phyloP scores from a whole-genome alignment of 345 rosid species.

The Adansonia digitata region DNA sequence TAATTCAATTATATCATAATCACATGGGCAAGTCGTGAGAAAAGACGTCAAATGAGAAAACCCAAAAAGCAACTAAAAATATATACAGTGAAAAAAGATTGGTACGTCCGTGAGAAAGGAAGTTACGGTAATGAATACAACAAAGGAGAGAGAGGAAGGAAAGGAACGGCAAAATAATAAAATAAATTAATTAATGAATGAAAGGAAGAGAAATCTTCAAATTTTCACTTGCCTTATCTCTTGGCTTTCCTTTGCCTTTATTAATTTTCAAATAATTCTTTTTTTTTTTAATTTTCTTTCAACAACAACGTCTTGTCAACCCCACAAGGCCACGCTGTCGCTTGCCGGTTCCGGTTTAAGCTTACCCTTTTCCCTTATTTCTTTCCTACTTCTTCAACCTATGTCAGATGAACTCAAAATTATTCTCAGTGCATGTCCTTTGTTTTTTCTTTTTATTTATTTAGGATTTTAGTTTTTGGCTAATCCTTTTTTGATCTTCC shows the following conservation, averaged over 20 bases:
- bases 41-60: slow-evolving; percentile 4
- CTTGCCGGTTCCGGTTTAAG: slow-evolving; percentile 33
- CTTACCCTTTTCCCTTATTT: slow-evolving; percentile 1
- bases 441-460: slow-evolving; percentile 11
- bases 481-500: slow-evolving; percentile 16
- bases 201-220: slow-evolving; percentile 9
- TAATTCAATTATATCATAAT: no score
- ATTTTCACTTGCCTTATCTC: slow-evolving; percentile 37
- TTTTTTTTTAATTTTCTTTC: slow-evolving; percentile 24
- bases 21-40: no score
- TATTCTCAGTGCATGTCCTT: not conserved
- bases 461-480: slow-evolving; percentile 1
- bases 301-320: slow-evolving; percentile 60
- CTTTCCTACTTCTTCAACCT: slow-evolving; percentile 17
- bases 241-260: slow-evolving; percentile 32
- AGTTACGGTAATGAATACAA: no score
- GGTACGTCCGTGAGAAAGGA: no score
- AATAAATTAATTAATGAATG: not conserved
- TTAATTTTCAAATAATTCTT: slow-evolving; percentile 33
- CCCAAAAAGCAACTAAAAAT: slow-evolving; percentile 7
- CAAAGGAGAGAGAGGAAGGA: not conserved
- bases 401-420: slow-evolving; percentile 1
- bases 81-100: slow-evolving; percentile 8
- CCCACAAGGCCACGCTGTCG: slow-evolving; percentile 47
- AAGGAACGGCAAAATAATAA: not conserved